Evolutionary conservation across 2,329 filamentous ascomycete species (phyloP), one percentile per base, ranked within the genome.

Genomic region (Escovopsis sp.): DNA sequence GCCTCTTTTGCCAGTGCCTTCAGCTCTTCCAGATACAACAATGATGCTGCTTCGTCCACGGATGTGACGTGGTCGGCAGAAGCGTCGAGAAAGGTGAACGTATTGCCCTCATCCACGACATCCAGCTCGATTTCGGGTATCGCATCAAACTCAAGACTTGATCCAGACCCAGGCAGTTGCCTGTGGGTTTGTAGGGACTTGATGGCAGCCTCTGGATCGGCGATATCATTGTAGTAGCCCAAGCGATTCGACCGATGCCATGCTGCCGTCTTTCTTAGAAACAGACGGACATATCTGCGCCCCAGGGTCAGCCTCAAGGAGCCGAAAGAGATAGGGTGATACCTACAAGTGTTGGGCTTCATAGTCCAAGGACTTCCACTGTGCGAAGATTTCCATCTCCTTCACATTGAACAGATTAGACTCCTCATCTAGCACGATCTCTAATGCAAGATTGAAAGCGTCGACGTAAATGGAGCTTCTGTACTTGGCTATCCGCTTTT

Each of bases 391-490:
- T 12, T 70, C 63, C 48, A 68, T 71, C 56, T 98, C 90, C 14
- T 74, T 77, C 39, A 76, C 71, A 47, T 90, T 72, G 52, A 96
- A 98, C 0, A 98, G 62, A 56, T 94, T 84, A 1, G 72, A 70
- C 56, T 98, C 90, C 38, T 96, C 84, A 33, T 84, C 76, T 11
- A 96, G 60, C 4, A 98, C 90, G 0, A 84, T 94, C 39, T 88
- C 78, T 33, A 98, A 62, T 2, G 88, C 85, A 12, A 96, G 65
- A 49, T 94, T 94, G 64, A 98, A 98, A 1, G 90, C 90, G 58
- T 98, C 90, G 14, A 94, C 85, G 48, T 98, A 98, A 37, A 98
- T 84, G 2, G 87, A 96, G 49, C 78, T 92, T 52, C 75, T 77
- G 0, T 85, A 84, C 48, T 68, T 74, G 4, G 76, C 58, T 84